Conservation (phyloP, 2,329 filamentous ascomycete genomes). For the Phialocephala subalpina region DNA sequence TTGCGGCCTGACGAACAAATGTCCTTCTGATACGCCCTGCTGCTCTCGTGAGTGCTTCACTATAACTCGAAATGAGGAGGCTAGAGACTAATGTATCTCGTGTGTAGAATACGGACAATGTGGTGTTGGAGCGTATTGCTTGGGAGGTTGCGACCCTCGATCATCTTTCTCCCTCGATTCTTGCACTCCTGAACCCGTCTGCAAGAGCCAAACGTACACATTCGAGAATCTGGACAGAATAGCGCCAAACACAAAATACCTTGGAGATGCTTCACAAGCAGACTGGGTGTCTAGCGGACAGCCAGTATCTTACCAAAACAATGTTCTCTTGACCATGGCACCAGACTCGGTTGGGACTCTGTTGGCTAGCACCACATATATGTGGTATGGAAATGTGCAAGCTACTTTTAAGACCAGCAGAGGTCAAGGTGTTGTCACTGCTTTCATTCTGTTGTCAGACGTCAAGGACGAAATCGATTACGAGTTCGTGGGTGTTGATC, state of each 20-base stretch:
- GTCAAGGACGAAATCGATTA: slow-evolving; percentile 99
- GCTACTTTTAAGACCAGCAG: slow-evolving; percentile 85
- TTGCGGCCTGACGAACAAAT: slow-evolving; percentile 64
- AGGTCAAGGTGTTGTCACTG: slow-evolving; percentile 90
- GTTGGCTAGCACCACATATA: slow-evolving; percentile 82
- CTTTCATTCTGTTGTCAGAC: slow-evolving; percentile 94
- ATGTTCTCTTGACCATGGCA: slow-evolving; percentile 88
- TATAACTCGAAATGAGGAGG: not conserved
- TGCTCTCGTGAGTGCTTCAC: slow-evolving; percentile 72
- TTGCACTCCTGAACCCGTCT: slow-evolving; percentile 85
- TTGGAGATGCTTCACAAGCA: slow-evolving; percentile 79
- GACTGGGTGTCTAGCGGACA: slow-evolving; percentile 92
- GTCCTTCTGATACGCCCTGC: slow-evolving; percentile 77
- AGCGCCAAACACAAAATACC: slow-evolving; percentile 78
- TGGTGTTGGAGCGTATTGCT: slow-evolving; percentile 91
- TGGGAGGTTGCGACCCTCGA: slow-evolving; percentile 92
- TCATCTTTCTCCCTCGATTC: slow-evolving; percentile 84
- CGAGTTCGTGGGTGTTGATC: slow-evolving; percentile 87
- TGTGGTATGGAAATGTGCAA: slow-evolving; percentile 97
- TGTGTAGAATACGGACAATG: slow-evolving; percentile 86
- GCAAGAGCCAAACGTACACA: slow-evolving; percentile 75
- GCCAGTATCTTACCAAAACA: slow-evolving; percentile 71
- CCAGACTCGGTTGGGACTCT: slow-evolving; percentile 86
- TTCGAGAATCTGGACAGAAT: slow-evolving; percentile 78
- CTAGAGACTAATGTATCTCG: slow-evolving; percentile 1